Evolutionary conservation across 2,329 filamentous ascomycete species (phyloP), one percentile per base, ranked within the genome.

Genomic region (Aspergillus pseudotamarii): DNA sequence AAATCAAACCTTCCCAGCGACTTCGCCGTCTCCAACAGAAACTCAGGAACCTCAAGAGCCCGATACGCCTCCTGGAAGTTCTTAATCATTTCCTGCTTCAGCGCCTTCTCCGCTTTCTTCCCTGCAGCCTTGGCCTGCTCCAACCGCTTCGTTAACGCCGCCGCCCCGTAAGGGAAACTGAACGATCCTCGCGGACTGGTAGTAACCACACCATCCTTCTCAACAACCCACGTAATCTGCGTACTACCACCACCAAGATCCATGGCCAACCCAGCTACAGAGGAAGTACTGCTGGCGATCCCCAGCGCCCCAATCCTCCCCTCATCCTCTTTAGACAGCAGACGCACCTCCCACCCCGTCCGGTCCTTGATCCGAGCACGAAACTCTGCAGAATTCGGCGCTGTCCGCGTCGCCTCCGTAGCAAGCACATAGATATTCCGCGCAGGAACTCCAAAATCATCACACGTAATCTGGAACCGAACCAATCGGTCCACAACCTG

Each of bases 401-500:
- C 92, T 28, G 88, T 91, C 51, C 94, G 88, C 75, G 94, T 95
- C 4, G 94, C 94, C 77, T 97, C 94, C 0, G 94, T 97, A 23
- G 93, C 94, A 48, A 97, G 86, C 11, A 97, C 86, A 23, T 86
- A 85, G 64, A 94, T 86, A 66, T 93, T 88, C 38, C 78, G 69
- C 1, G 56, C 12, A 0, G 87, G 87, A 0, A 97, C 92, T 21
- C 83, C 82, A 72, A 92, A 92, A 62, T 89, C 86, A 60, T 83
- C 74, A 63, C 93, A 94, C 58, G 91, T 90, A 30, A 81, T 81
- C 64, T 87, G 87, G 81, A 97, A 97, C 32, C 88, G 87, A 26
- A 85, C 80, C 12, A 97, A 80, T 2, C 88, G 87, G 36, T 84
- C 78, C 6, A 91, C 79, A 12, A 97, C 91, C n/a, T 83, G 78